Conservation (phyloP, 495 filamentous ascomycete species). For the Bacidia rubella region DNA sequence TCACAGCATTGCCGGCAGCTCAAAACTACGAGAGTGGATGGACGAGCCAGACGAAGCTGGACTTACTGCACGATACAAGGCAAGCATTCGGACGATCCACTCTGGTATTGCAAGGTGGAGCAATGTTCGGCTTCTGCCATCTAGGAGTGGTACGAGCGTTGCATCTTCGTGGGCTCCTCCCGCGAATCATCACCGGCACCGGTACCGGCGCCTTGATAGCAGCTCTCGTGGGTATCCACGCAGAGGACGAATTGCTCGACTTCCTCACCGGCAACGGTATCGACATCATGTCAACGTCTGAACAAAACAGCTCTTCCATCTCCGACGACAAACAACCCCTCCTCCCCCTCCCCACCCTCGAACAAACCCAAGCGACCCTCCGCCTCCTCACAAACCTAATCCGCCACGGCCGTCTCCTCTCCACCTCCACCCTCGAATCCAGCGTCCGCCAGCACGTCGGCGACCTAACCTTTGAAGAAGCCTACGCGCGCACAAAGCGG, state of each 20-base stretch:
- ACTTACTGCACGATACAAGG: conserved; percentile 77
- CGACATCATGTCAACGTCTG: conserved; percentile 67
- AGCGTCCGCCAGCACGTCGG: conserved; percentile 78
- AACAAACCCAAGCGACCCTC: conserved; percentile 42
- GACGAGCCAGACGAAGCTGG: conserved; percentile 72
- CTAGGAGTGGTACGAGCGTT: conserved; percentile 83
- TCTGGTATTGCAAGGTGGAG: conserved; percentile 78
- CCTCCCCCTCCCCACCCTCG: conserved; percentile 16
- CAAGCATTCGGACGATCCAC: conserved; percentile 83
- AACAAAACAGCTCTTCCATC: conserved; percentile 6
- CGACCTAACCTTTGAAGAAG: conserved; percentile 88
- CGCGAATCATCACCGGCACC: conserved; percentile 83
- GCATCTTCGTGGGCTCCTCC: conserved; percentile 69
- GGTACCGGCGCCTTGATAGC: conserved; percentile 86
- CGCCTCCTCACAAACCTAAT: conserved; percentile 53
- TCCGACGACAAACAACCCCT: conserved; percentile 16
- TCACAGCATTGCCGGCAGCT: conserved; percentile 55
- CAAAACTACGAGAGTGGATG: conserved; percentile 43
- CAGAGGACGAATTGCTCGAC: conserved; percentile 67
- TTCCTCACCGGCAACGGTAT: conserved; percentile 70
- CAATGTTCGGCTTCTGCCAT: conserved; percentile 86
- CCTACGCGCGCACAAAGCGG: conserved; percentile 70
- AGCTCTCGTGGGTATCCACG: conserved; percentile 77
- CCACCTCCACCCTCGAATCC: conserved; percentile 68
- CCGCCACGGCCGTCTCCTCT: conserved; percentile 68